These are phyloP conservation scores for Naematelia aurantialba DNA, from an alignment of 768 basidiomycete species.

Conservation along the genomic window DNA sequence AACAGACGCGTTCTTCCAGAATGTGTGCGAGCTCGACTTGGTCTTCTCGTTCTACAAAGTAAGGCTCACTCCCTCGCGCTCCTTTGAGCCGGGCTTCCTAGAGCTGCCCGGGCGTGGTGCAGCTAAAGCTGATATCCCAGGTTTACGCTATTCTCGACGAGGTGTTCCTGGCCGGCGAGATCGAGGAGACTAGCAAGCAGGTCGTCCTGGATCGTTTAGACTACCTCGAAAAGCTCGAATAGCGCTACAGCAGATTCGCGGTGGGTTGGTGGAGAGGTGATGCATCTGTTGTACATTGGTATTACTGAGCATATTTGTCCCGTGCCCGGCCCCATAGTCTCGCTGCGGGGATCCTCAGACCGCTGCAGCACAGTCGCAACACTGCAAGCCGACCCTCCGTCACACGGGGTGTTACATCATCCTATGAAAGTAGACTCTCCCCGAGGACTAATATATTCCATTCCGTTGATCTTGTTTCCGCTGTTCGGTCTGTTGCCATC, in stretches of 20 bases:
- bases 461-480: slow-evolving; percentile 38
- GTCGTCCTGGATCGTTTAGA: slow-evolving; percentile 88
- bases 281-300: slow-evolving; percentile 8
- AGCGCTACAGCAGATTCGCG: slow-evolving; percentile 22
- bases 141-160: slow-evolving; percentile 98
- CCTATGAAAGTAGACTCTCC: too few relatives aligned
- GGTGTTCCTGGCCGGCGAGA: slow-evolving; percentile 95
- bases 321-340: too few relatives aligned
- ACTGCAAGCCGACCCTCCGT: too few relatives aligned
- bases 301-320: too few relatives aligned
- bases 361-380: too few relatives aligned
- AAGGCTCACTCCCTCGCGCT: slow-evolving; percentile 9
- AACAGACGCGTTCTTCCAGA: slow-evolving; percentile 94
- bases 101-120: too few relatives aligned
- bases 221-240: slow-evolving; percentile 89
- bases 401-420: too few relatives aligned
- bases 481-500: slow-evolving; percentile 29
- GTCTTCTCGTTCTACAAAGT: slow-evolving; percentile 99
- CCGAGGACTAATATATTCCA: too few relatives aligned
- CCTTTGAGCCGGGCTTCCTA: not conserved
- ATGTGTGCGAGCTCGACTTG: slow-evolving; percentile 94
- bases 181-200: slow-evolving; percentile 96
- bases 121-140: slow-evolving; percentile 53
- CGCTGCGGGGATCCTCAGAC: too few relatives aligned
- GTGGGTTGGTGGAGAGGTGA: slow-evolving; percentile 8